phyloP scores from a whole-genome alignment of 805 yeast genomes.

The Lipomyces lipofer region DNA sequence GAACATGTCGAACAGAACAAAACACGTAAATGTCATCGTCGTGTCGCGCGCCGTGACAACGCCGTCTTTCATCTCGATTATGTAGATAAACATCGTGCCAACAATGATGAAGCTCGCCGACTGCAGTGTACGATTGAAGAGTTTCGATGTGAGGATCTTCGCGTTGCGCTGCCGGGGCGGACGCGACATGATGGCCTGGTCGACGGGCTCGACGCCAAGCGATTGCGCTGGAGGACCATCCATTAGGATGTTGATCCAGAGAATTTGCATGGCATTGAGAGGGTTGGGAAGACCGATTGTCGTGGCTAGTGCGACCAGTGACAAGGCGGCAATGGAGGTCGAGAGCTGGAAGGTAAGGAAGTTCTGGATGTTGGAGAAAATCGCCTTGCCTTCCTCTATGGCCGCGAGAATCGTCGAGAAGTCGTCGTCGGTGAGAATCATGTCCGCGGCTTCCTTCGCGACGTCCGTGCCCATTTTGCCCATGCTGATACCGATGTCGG shows the following conservation, averaged over 20 bases:
- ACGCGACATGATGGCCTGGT: conserved; percentile 61
- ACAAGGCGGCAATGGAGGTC: conserved; percentile 68
- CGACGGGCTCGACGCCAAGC: conserved; percentile 66
- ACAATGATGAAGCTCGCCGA: conserved; percentile 73
- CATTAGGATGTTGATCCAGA: conserved; percentile 76
- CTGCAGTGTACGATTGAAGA: conserved; percentile 70
- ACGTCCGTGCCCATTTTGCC: conserved; percentile 91
- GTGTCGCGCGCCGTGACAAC: conserved; percentile 91
- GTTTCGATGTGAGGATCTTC: conserved; percentile 69
- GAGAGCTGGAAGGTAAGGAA: conserved; percentile 92
- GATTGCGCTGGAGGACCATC: conserved; percentile 86
- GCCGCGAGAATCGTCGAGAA: conserved; percentile 92
- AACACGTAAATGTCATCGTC: conserved; percentile 98
- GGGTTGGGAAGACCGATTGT: conserved; percentile 51
- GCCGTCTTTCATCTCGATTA: conserved; percentile 81
- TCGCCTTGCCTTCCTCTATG: conserved; percentile 96
- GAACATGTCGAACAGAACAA: conserved; percentile 94
- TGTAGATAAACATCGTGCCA: conserved; percentile 87
- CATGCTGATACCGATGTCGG: conserved; percentile 94
- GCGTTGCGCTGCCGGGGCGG: conserved; percentile 83
- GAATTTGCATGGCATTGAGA: conserved; percentile 73
- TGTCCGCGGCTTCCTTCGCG: conserved; percentile 97
- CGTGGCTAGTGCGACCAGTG: conserved; percentile 41
- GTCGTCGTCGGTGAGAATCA: conserved; percentile 96
- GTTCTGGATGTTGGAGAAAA: conserved; percentile 91